phyloP scores from a whole-genome alignment of 2,329 filamentous ascomycete genomes.

The Exophiala xenobiotica region DNA sequence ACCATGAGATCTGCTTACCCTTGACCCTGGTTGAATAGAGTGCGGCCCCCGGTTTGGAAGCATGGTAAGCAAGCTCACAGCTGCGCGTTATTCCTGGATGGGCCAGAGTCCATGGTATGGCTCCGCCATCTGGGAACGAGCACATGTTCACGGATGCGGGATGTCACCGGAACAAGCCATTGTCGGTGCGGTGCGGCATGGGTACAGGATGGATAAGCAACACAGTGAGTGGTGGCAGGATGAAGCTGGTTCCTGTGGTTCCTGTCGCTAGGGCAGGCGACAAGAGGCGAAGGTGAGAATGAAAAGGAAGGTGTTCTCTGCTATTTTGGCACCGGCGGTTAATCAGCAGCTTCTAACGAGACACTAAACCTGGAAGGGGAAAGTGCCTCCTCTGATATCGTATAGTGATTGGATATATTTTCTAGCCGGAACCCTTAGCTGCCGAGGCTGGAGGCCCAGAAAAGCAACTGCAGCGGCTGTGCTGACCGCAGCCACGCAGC shows the following conservation, averaged over 20 bases:
- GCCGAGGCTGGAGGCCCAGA: too few species aligned
- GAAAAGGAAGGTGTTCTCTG: neutral
- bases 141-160: too few species aligned
- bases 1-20: slow-evolving; percentile 9
- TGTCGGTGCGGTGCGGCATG: too few species aligned
- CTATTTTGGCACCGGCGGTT: slow-evolving; percentile 9
- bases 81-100: slow-evolving; percentile 17
- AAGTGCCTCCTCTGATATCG: neutral
- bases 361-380: neutral
- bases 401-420: slow-evolving; percentile 4
- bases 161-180: too few species aligned
- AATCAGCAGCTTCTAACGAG: slow-evolving; percentile 1
- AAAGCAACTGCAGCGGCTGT: too few species aligned
- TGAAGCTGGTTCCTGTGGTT: neutral
- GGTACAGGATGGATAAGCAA: too few species aligned
- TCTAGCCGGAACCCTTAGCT: neutral
- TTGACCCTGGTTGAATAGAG: slow-evolving; percentile 14
- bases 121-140: too few species aligned
- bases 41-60: too few species aligned
- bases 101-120: too few species aligned
- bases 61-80: too few species aligned
- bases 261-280: neutral
- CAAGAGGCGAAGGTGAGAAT: neutral
- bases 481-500: too few species aligned
- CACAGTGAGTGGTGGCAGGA: too few species aligned